A percentile compares a stretch with the other conserved stretches of the same genome.
phyloP scores from a whole-genome alignment of 1,284 basidiomycete genomes.

The Puccinia hordei region DNA sequence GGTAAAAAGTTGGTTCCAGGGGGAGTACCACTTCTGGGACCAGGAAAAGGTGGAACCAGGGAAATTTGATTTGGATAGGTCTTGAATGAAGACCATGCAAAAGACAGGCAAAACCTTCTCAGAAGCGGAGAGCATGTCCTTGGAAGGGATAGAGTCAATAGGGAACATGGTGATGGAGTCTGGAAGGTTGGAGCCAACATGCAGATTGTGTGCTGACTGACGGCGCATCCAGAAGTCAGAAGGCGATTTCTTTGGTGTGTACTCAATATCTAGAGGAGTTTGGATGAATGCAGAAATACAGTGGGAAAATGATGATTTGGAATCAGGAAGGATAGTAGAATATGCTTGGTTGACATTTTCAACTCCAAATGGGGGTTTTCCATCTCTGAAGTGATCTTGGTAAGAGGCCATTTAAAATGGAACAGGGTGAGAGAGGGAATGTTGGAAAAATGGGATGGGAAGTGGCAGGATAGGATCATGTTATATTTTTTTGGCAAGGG shows the following conservation, averaged over 20 bases:
- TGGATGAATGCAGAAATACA: conserved; percentile 16
- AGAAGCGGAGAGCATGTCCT: background rate
- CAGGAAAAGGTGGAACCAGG: background rate
- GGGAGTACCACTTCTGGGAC: background rate
- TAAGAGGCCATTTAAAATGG: background rate
- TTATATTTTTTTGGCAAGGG: too few species aligned
- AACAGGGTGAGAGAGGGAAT: background rate
- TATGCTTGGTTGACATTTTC: background rate
- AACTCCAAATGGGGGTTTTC: background rate
- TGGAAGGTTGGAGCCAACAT: conserved; percentile 21
- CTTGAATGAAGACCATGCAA: background rate
- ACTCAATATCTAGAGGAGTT: background rate
- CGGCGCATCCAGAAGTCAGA: background rate
- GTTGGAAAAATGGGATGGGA: too few species aligned
- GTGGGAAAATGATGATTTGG: background rate
- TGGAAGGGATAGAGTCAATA: background rate
- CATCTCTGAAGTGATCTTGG: background rate
- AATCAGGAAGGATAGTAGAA: background rate
- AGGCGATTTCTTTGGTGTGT: background rate
- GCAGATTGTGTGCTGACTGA: background rate
- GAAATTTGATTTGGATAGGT: conserved; percentile 9
- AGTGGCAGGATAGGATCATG: too few species aligned
- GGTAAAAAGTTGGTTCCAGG: conserved; percentile 1
- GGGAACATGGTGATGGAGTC: background rate
- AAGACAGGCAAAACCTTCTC: background rate